Evolutionary conservation across 164 flowering plant species (phyloP), one percentile per base, ranked within the genome.

Genomic region (Chimonanthus salicifolius): DNA sequence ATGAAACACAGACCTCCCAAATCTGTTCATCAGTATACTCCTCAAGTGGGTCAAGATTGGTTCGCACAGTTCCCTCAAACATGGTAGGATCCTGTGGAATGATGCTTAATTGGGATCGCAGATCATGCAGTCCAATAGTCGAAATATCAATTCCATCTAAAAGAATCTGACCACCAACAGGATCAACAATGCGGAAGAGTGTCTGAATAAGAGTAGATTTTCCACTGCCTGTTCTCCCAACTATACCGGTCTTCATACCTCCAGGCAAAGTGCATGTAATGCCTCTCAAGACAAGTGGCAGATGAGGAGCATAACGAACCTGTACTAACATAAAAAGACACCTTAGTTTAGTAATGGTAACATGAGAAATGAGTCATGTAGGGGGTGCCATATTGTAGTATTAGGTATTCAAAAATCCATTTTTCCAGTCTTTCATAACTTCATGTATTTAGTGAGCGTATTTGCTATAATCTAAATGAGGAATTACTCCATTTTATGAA

Each of bases 51-150:
- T 92, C 97, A 71, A 92, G 78, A 68, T 92, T 92, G 79, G 83
- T 88, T 68, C 94, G 71, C 4, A 92, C 81, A 7, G 92, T 92
- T 3, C 97, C 97, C 79, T 92, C 94, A 76, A 92, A 92, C 97
- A 92, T 90, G 79, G 94, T 90, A 20, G 97, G 97, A 72, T 92
- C 97, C 68, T 92, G 97, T 3, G 97, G 97, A 74, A 90, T 92
- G 44, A 92, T 92, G 80, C 97, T 89, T 64, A 92, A 76, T 70
- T 87, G 86, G 47, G 87, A 87, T 68, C 97, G 74, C 58, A 92
- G 74, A 81, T 92, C 95, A 79, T 90, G 97, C 71, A 92, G 78
- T 54, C 97, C 97, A 70, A 92, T 89, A 3, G 80, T 75, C 20
- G 79, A 83, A 47, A 92, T 88, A 76, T 92, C 68, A 65, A 84